A percentile compares a stretch with the other conserved stretches of the same genome.
phyloP scores from a whole-genome alignment of 352 stramenopile species.

The Elongisporangium anandrum region DNA sequence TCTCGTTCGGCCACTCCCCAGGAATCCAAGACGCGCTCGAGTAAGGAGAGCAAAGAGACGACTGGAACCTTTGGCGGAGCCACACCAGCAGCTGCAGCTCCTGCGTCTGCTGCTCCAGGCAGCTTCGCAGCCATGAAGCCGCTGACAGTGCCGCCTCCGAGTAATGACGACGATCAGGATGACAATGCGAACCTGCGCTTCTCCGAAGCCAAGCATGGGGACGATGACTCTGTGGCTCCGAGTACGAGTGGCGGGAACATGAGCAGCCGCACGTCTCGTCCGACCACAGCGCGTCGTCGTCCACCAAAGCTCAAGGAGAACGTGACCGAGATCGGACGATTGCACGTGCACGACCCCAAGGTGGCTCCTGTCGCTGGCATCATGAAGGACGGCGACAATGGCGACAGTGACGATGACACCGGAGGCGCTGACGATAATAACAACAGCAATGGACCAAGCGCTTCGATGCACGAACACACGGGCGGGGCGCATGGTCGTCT shows the following conservation, averaged over 20 bases:
- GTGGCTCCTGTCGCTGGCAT: conserved; percentile 64
- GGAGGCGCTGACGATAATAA: conserved; percentile 30
- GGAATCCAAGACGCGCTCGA: conserved; percentile 46
- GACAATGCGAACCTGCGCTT: conserved; percentile 41
- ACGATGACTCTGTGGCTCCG: conserved; percentile 22
- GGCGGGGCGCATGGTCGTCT: conserved; percentile 55
- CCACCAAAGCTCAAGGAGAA: conserved; percentile 88
- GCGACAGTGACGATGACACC: conserved; percentile 70
- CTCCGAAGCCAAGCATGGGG: conserved; percentile 31
- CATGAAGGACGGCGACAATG: conserved; percentile 83
- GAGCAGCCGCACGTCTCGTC: conserved; percentile 67
- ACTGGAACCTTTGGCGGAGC: conserved; percentile 15
- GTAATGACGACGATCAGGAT: conserved; percentile 47
- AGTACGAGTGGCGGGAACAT: conserved; percentile 46
- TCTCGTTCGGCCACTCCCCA: conserved; percentile 53
- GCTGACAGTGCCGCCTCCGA: conserved; percentile 28
- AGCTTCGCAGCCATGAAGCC: conserved; percentile 60
- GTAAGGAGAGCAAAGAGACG: neutral
- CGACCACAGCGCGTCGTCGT: conserved; percentile 79
- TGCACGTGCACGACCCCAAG: conserved; percentile 78
- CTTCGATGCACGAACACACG: conserved; percentile 25
- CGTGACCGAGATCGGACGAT: conserved; percentile 65
- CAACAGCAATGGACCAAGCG: conserved; percentile 21
- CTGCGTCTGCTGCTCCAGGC: conserved; percentile 19
- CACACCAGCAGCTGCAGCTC: conserved; percentile 28